A percentile compares a stretch with the other conserved stretches of the same genome.
phyloP scores from a whole-genome alignment of 495 filamentous ascomycete species.

The Letharia lupina region DNA sequence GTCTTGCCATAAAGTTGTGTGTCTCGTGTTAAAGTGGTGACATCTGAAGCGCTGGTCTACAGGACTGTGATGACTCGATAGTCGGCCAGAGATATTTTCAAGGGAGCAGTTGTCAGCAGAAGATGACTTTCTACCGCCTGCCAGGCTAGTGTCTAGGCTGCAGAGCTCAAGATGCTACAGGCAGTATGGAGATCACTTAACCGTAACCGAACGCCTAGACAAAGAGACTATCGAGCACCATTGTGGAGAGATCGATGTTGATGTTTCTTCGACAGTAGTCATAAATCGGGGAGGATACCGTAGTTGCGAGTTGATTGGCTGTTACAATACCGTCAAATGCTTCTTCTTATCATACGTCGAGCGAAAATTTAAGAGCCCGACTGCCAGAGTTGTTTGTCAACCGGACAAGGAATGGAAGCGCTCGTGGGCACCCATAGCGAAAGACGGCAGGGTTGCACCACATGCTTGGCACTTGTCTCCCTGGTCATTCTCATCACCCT shows the following conservation, averaged over 20 bases:
- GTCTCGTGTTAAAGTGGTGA: neutral
- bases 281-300: neutral
- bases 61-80: neutral
- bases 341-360: neutral
- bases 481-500: constrained; percentile 33
- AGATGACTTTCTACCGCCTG: neutral
- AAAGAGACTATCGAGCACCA: neutral
- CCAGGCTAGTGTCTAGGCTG: neutral
- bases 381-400: neutral
- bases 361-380: neutral
- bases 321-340: neutral
- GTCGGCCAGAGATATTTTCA: neutral
- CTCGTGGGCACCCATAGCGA: constrained; percentile 64
- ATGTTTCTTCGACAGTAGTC: neutral
- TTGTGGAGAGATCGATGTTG: neutral
- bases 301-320: neutral
- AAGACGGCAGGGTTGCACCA: constrained; percentile 56
- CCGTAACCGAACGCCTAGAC: neutral
- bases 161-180: neutral
- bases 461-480: constrained; percentile 49
- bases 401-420: constrained; percentile 47
- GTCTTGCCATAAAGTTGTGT: neutral
- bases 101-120: neutral
- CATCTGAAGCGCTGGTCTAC: neutral
- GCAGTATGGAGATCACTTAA: neutral